phyloP scores from a whole-genome alignment of 495 filamentous ascomycete species.

The Aspergillus carlsbadensis region DNA sequence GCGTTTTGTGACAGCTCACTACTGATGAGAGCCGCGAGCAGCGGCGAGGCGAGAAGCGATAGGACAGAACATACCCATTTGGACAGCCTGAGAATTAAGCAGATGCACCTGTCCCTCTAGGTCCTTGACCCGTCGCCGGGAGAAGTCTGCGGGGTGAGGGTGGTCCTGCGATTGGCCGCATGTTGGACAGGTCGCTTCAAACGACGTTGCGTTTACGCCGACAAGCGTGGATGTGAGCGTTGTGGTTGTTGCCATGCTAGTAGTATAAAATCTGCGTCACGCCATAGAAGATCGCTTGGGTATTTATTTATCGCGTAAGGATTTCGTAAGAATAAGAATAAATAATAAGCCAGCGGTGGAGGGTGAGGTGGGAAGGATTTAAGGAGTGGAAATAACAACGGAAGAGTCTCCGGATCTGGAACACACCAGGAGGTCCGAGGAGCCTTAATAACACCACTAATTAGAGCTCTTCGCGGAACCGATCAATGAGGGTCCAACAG shows the following conservation, averaged over 20 bases:
- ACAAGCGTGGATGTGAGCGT: slow-evolving; percentile 37
- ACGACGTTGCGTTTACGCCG: slow-evolving; percentile 28
- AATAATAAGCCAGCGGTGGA: neutral
- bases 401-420: too few relatives aligned
- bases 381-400: neutral
- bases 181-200: slow-evolving; percentile 43
- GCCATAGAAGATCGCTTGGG: too few relatives aligned
- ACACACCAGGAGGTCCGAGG: too few relatives aligned
- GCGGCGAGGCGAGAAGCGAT: slow-evolving; percentile 1
- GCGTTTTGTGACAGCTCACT: neutral
- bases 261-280: neutral
- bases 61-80: slow-evolving; percentile 56
- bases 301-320: too few relatives aligned
- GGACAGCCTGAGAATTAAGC: slow-evolving; percentile 73
- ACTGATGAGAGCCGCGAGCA: too few relatives aligned
- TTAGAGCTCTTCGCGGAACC: too few relatives aligned
- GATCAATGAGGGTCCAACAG: too few relatives aligned
- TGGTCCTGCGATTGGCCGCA: slow-evolving; percentile 42
- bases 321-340: neutral
- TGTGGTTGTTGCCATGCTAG: slow-evolving; percentile 28
- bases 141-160: slow-evolving; percentile 41
- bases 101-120: slow-evolving; percentile 73
- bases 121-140: slow-evolving; percentile 72
- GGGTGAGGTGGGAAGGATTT: neutral
- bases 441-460: too few relatives aligned